A percentile compares a stretch with the other conserved stretches of the same genome.
Conservation (phyloP, 352 stramenopile species). For the Phytopythium mirpurense region DNA sequence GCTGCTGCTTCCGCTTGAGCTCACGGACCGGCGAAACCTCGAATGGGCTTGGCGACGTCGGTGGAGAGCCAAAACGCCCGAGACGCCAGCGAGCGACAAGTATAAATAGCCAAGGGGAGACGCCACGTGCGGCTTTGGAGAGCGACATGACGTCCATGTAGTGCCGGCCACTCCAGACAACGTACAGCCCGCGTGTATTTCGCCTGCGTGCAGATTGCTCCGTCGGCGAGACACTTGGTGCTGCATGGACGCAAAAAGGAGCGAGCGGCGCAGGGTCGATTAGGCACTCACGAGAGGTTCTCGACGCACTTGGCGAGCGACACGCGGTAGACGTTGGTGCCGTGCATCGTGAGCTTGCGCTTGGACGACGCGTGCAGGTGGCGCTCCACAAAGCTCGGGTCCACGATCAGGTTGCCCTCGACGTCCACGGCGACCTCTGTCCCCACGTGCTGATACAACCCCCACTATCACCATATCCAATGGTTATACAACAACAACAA, state of each 20-base stretch:
- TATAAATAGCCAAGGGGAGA: too few relatives aligned
- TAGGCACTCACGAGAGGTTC: conserved; percentile 23
- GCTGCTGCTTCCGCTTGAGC: background rate
- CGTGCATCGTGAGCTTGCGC: conserved; percentile 58
- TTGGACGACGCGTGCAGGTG: conserved; percentile 66
- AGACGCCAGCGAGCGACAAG: background rate
- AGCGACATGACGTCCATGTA: too few relatives aligned
- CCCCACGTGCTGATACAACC: conserved; percentile 70
- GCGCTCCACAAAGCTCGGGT: conserved; percentile 77
- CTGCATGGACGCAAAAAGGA: background rate
- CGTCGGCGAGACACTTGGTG: background rate
- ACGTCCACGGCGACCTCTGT: conserved; percentile 66
- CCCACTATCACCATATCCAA: conserved; percentile 52
- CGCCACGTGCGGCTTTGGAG: too few relatives aligned
- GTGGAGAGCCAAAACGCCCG: background rate
- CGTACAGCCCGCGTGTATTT: background rate
- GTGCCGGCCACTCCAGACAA: too few relatives aligned
- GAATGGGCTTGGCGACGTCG: background rate
- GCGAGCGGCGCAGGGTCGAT: background rate
- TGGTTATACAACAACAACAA: background rate
- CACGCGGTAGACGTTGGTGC: conserved; percentile 56
- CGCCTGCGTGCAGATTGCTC: background rate
- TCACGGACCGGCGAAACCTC: background rate
- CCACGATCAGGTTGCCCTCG: conserved; percentile 74
- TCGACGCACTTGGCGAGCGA: conserved; percentile 62